These are phyloP conservation scores for Cryoendolithus antarcticus DNA, from an alignment of 2,329 filamentous ascomycete species.

Conservation along the genomic window DNA sequence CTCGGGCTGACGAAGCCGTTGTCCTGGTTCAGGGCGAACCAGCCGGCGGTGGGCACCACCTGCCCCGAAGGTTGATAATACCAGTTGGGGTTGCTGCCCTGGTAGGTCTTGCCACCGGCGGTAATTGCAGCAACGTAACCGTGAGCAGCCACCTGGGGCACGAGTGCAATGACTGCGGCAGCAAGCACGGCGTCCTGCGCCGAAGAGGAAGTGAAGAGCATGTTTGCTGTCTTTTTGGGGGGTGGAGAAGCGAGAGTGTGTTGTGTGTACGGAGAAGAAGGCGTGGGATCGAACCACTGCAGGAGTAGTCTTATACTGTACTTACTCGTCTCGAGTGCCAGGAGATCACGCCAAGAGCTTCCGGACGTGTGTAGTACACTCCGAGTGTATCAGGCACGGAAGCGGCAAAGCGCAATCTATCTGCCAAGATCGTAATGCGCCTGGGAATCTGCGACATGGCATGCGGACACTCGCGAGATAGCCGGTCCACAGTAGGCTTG, in stretches of 20 bases:
- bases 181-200: constrained; percentile 2
- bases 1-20: constrained; percentile 20
- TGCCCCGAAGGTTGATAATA: constrained; percentile 1
- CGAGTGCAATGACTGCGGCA: constrained; percentile 4
- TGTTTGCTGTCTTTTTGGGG: constrained; percentile 1
- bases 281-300: not conserved
- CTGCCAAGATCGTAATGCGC: constrained; percentile 3
- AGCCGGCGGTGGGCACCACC: constrained; percentile 1
- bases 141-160: constrained; percentile 25
- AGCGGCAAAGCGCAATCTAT: constrained; percentile 3
- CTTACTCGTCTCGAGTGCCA: too few relatives aligned
- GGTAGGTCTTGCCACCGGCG: constrained; percentile 33
- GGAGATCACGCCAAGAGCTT: constrained; percentile 1
- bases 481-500: constrained; percentile 6
- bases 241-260: not conserved
- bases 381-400: constrained; percentile 5
- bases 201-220: constrained; percentile 4
- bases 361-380: constrained; percentile 2
- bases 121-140: constrained; percentile 31
- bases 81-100: constrained; percentile 3
- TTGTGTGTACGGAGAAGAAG: not conserved
- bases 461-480: too few relatives aligned
- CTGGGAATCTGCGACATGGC: not conserved
- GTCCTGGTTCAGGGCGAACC: constrained; percentile 23
- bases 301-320: not conserved